Base-by-base conservation (phyloP, 257 asterid genomes). In the Plectranthus barbatus region DNA sequence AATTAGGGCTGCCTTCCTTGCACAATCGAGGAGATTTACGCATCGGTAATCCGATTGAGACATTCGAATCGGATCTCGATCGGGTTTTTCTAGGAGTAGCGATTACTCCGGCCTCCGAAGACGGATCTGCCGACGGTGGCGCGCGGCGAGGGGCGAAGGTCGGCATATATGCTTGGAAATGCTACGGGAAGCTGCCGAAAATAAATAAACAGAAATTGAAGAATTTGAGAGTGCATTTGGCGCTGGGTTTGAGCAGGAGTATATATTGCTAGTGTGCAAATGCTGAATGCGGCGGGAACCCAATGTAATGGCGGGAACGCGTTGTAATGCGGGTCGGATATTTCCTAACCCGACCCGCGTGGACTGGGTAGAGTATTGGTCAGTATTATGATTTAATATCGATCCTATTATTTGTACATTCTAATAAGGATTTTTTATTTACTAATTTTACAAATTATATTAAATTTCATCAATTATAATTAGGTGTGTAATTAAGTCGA, bases 11-110 rank as follows among this genome's bases (percentile, higher is more conserved):
- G 67, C 46, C 83, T 44, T 54, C 49, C 13, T 61, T 18, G 73
- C 85, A 72, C 12, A 78, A 56, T 2, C 95, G 79, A 34, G 95
- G 87, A 46, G 89, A 84, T 70, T 91, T 91, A 7, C 80, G 79
- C 75, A 64, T 42, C 13, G 83, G 79, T 40, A 70, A 60, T 2
- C 56, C 68, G 11, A 66, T 45, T 29, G 79, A 65, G 46, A 71
- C 73, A 53, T 77, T 63, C 9, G 80, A 74, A 57, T 75, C 72
- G 63, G 95, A 81, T 74, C 89, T 89, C 69, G 72, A 56, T 19
- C 79, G 72, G 40, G 79, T 80, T 70, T 88, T 91, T 12, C 39
- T 69, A 52, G 91, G 91, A 39, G 85, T 77, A 51, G 72, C 64
- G 5, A 66, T 64, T 15, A 29, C 66, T 14, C 78, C 75, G 10